Evolutionary conservation across 768 basidiomycete genomes (phyloP), one percentile per base, ranked within the genome.

Genomic region (Tulasnella sp.): DNA sequence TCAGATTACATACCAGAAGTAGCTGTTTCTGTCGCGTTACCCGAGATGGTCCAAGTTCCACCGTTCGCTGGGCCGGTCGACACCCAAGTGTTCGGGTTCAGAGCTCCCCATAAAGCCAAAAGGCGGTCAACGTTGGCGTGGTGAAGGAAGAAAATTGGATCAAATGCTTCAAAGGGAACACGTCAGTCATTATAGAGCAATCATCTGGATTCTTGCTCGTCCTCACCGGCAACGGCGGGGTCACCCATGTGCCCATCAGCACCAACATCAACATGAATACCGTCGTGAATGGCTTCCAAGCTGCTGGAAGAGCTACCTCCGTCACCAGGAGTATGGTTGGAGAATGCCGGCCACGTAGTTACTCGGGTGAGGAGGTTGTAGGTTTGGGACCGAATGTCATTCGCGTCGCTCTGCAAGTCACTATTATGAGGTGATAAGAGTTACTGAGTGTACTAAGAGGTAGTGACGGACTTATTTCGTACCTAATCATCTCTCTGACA

Each of bases 81-180:
- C 22, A 71, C 69, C 29, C 40, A 71, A 34, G 47, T 41, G 37
- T 19, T 62, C 22, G 69, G 69, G 69, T 71, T 67, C 32, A 71
- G 44, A 22, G 69, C 44, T 39, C 35, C n/a, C 69, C 69, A 71
- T 16, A 71, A 35, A 12, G 69, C 42, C 3, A 63, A n/a, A 9
- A 73, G 5, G 7, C 72, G 39, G 26, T 73, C 72, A 34, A 73
- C 69, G 12, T 73, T 68, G 35, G 9, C 8, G 22, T 73, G 72
- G 35, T 73, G 72, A 73, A 73, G 37, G 47, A 22, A 73, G 72
- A 73, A 73, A 32, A 73, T 73, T 0, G 72, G 72, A 34, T 73
- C 72, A 44, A 71, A 71, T 16, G 37, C 72, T 73, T 19, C 12
- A 22, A n/a, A 12, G 32, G 1, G 17, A 0, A 1, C 16, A 7